These are phyloP conservation scores for Ophidiomyces ophidiicola DNA, from an alignment of 2,329 filamentous ascomycete species.

Conservation along the genomic window DNA sequence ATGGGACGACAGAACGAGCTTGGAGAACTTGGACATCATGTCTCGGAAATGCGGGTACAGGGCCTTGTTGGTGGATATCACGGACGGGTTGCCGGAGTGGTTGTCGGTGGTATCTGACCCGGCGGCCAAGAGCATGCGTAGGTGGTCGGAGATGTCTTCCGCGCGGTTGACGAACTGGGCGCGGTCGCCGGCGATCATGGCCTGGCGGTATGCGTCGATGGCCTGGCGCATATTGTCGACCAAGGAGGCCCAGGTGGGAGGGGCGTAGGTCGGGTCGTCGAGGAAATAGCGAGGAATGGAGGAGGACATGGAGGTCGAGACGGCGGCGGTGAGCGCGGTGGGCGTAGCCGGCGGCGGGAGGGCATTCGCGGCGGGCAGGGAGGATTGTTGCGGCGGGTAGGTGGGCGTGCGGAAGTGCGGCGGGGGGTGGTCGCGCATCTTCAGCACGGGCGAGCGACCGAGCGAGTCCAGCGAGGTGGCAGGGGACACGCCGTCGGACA, in stretches of 20 bases:
- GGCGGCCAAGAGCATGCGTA: conserved; percentile 83
- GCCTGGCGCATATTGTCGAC: conserved; percentile 87
- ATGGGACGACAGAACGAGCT: conserved; percentile 92
- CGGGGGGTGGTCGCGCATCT: conserved; percentile 41
- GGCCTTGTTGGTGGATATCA: conserved; percentile 95
- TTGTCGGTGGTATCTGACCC: conserved; percentile 97
- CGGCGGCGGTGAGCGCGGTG: too few relatives aligned
- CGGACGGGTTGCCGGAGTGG: conserved; percentile 96
- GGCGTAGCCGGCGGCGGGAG: too few relatives aligned
- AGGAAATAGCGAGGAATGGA: conserved; percentile 71
- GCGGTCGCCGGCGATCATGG: conserved; percentile 69
- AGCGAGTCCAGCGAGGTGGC: conserved; percentile 88
- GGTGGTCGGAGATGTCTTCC: conserved; percentile 96
- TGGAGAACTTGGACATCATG: conserved; percentile 99
- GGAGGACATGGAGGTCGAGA: conserved; percentile 33
- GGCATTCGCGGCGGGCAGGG: conserved; percentile 13
- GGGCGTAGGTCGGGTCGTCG: conserved; percentile 68
- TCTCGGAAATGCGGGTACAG: conserved; percentile 95
- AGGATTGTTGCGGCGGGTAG: conserved; percentile 14
- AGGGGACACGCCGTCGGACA: conserved; percentile 62
- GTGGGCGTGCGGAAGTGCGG: too few relatives aligned
- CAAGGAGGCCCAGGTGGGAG: conserved; percentile 77
- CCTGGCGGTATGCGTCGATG: conserved; percentile 78
- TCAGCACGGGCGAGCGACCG: conserved; percentile 52
- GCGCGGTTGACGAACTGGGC: conserved; percentile 86